Evolutionary conservation across 2,329 filamentous ascomycete species (phyloP), one percentile per base, ranked within the genome.

Genomic region (Calonectria crousiana): DNA sequence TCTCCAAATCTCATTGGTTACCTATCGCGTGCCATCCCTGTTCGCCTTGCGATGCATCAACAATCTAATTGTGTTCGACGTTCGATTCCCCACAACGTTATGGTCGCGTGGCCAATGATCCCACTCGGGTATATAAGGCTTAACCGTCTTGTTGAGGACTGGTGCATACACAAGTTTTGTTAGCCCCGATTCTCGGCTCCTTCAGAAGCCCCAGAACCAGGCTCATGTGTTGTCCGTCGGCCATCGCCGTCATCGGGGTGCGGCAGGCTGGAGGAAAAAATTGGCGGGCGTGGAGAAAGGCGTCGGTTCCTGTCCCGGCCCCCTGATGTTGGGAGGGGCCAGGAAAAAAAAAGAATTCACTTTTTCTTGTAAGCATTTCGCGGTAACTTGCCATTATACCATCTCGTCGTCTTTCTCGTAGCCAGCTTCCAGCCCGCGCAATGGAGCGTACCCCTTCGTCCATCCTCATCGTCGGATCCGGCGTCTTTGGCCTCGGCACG

Each of bases 401-500:
- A n/a, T 36, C 26, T 52, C 53, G 38, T 60, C 16, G 14, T 56
- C 38, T 44, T 51, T 23, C 18, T 58, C 56, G 72, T 71, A 71
- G 53, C 74, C 65, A 47, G 51, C 49, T 41, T 47, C 58, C 60
- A 65, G 41, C 67, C 34, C 52, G 73, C 73, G 66, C 76, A 68
- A 85, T 85, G 84, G 78, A 82, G 69, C 73, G 68, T 32, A 71
- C 80, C 23, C 88, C 88, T 20, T 82, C 84, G 58, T 90, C 89
- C 26, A 88, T 95, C 79, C 88, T 95, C 70, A 93, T 95, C 75
- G 84, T 95, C 69, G 93, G 93, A 70, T 90, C 90, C n/a, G 92
- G 92, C 56, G 90, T 92, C 75, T 93, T 93, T 78, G 92, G 92
- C 76, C 89, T 90, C 70, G 84, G 85, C 73, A 89, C 88, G 10